A percentile compares a stretch with the other conserved stretches of the same genome.
These are phyloP conservation scores for Paramecium octaurelia DNA, from an alignment of 73 alveolate species.

Conservation along the genomic window DNA sequence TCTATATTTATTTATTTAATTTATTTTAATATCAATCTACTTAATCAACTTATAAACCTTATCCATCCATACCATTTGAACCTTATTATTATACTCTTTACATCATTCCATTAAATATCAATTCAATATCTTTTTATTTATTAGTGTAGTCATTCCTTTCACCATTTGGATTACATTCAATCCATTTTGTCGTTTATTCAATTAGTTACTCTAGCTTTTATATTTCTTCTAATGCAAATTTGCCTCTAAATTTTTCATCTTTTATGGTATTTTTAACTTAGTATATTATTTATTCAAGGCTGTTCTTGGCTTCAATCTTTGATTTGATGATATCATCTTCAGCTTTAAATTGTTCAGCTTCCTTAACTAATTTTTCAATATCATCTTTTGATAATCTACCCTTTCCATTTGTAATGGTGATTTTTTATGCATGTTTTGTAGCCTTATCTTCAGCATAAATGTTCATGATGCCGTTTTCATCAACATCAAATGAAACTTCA, in stretches of 20 bases:
- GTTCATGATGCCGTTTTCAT: conserved; percentile 93
- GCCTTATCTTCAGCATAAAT: conserved; percentile 97
- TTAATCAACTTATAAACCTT: conserved; percentile 57
- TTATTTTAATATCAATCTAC: conserved; percentile 48
- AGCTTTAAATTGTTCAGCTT: conserved; percentile 82
- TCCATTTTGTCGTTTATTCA: conserved; percentile 74
- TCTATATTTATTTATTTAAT: too few relatives aligned
- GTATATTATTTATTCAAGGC: conserved; percentile 71
- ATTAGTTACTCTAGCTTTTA: conserved; percentile 51
- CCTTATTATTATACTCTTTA: conserved; percentile 89
- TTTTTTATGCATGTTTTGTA: conserved; percentile 86
- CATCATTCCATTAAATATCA: conserved; percentile 89
- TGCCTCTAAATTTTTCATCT: conserved; percentile 85
- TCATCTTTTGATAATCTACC: conserved; percentile 88
- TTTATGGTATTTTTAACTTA: conserved; percentile 76
- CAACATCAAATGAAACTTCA: conserved; percentile 94
- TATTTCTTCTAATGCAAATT: conserved; percentile 68
- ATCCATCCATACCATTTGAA: neutral
- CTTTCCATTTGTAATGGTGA: conserved; percentile 95
- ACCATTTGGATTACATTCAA: conserved; percentile 69
- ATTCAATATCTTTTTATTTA: conserved; percentile 85
- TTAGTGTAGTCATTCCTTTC: conserved; percentile 80
- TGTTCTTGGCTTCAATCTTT: conserved; percentile 81
- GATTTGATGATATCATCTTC: conserved; percentile 77
- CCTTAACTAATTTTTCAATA: conserved; percentile 81